Conservation (phyloP, 768 basidiomycete genomes). For the Tubosaeta brunneosetosa region DNA sequence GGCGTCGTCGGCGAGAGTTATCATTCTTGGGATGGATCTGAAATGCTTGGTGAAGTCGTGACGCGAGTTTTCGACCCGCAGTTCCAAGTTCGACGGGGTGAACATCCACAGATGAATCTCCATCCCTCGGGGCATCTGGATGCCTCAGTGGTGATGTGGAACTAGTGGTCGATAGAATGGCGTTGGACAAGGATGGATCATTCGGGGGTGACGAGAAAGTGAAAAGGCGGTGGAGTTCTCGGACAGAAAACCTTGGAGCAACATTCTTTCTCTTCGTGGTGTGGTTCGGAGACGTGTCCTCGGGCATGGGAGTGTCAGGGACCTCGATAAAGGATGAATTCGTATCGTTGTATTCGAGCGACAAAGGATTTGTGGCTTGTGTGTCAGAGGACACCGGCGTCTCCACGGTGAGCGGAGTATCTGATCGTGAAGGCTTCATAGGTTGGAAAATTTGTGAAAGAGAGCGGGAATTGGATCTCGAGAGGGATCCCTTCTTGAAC, state of each 20-base stretch:
- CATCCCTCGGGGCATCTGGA: conserved; percentile 19
- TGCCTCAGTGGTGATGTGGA: conserved; percentile 10
- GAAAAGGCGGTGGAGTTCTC: conserved; percentile 34
- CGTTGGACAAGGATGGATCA: conserved; percentile 1
- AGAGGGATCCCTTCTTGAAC: conserved; percentile 25
- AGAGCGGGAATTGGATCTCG: conserved; percentile 27
- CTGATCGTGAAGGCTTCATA: conserved; percentile 26
- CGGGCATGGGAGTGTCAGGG: conserved; percentile 4
- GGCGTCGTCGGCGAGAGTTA: conserved; percentile 7
- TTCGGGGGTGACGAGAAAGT: conserved; percentile 22
- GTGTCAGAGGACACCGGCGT: conserved; percentile 21
- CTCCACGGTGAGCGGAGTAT: conserved; percentile 18
- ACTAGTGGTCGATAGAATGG: conserved; percentile 8
- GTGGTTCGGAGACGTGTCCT: conserved; percentile 31
- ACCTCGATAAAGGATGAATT: conserved; percentile 18
- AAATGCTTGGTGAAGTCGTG: conserved; percentile 3
- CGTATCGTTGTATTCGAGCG: conserved; percentile 22
- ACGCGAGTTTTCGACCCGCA: conserved; percentile 13
- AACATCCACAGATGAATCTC: conserved; percentile 11
- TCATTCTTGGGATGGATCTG: conserved; percentile 1
- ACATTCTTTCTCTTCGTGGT: conserved; percentile 25
- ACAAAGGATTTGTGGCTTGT: conserved; percentile 4
- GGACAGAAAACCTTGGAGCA: conserved; percentile 33
- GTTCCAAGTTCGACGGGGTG: conserved; percentile 18
- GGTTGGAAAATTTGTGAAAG: conserved; percentile 28